These are phyloP conservation scores for Narthecium ossifragum DNA, from an alignment of 106 monocot species.

Conservation along the genomic window DNA sequence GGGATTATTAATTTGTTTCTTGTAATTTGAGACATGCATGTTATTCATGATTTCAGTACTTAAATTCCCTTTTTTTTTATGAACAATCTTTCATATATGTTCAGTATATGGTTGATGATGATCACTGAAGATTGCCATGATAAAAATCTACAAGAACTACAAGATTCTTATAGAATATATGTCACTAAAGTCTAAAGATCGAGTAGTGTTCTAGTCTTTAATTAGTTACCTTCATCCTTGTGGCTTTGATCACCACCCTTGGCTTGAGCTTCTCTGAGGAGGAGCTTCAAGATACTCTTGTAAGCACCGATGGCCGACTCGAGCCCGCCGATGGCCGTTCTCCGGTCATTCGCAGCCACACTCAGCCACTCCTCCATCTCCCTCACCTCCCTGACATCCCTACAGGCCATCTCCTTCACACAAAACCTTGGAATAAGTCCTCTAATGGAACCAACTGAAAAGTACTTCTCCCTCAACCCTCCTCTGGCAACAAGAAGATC, in stretches of 20 bases:
- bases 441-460: background rate
- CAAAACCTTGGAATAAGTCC: background rate
- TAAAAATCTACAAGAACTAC: background rate
- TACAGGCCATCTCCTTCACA: slow-evolving; percentile 6
- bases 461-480: background rate
- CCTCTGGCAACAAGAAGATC: slow-evolving; percentile 9
- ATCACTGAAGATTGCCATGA: background rate
- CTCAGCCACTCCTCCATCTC: slow-evolving; percentile 14
- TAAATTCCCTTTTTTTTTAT: too few relatives aligned
- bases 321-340: slow-evolving; percentile 8
- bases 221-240: background rate
- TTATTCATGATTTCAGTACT: too few relatives aligned
- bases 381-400: slow-evolving; percentile 5
- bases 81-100: background rate
- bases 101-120: background rate
- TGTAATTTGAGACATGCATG: too few relatives aligned
- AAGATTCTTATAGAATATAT: background rate
- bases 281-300: slow-evolving; percentile 11
- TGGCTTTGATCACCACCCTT: too few relatives aligned
- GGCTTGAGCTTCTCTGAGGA: slow-evolving; percentile 22
- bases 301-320: slow-evolving; percentile 14
- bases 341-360: slow-evolving; percentile 11
- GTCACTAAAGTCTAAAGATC: background rate
- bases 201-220: background rate
- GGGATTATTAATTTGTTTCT: too few relatives aligned